Evolutionary conservation across 2,329 filamentous ascomycete genomes (phyloP), one percentile per base, ranked within the genome.

Genomic region (Xylariaceae sp.): DNA sequence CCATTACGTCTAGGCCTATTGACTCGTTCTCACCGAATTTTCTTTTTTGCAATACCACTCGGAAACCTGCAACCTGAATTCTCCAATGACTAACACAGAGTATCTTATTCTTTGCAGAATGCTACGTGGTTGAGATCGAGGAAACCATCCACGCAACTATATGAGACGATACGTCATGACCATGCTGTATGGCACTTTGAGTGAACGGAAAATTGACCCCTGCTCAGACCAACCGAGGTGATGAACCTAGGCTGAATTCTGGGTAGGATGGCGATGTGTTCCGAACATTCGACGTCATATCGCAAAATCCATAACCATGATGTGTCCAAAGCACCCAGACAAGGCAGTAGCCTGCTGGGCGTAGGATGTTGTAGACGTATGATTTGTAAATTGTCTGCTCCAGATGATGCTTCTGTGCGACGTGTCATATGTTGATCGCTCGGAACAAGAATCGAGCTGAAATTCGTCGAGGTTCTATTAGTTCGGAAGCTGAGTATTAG

Each of bases 291-390:
- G 62, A 63, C 57, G 55, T 63, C 74, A 77, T 80, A 81, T 80
- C 77, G 79, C 80, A 83, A 83, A 82, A 82, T 78, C 74, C 77
- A 77, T 84, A 84, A 84, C 73, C 78, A 83, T 84, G 74, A 82
- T 79, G 77, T 84, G 79, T 85, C 82, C 82, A 85, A 85, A 78
- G 75, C 79, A 77, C 79, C 76, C 76, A 70, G 63, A 61, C 73
- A 64, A 76, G 76, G 78, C 75, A 73, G 75, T 78, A 79, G 74
- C 76, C 73, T 73, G 73, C 69, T 71, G 72, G 76, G 78, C 73
- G 77, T 85, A 85, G 81, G 79, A 84, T 85, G 80, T 80, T 75
- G 73, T 74, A 78, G 80, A 81, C 75, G 74, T 74, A 78, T 79
- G 78, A 83, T 69, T 78, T 71, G 73, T 80, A 80, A 79, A 80